Evolutionary conservation across 148 eudicot genomes (phyloP).

Genomic region (Nepenthes gracilis): DNA sequence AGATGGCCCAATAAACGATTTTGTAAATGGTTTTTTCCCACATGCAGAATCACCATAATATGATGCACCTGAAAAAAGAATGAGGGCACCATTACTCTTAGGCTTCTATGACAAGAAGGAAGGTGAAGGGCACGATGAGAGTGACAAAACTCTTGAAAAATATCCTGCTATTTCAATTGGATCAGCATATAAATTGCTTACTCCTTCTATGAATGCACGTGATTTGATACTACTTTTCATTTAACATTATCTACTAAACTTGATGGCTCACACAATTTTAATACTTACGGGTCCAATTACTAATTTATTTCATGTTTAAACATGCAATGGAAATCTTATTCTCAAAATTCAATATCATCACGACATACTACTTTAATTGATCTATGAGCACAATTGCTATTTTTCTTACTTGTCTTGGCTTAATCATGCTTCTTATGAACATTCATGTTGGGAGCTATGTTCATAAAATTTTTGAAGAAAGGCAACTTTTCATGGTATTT

Average conservation of each 20-base stretch:
- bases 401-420: constrained; percentile 71
- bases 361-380: constrained; percentile 57
- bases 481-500: constrained; percentile 20
- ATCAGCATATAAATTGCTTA: too few species aligned
- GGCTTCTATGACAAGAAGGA: not conserved
- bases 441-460: constrained; percentile 61
- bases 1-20: too few species aligned
- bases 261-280: too few species aligned
- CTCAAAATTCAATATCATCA: constrained; percentile 65
- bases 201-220: too few species aligned
- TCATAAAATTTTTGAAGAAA: constrained; percentile 72
- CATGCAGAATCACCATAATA: not conserved
- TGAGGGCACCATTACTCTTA: not conserved
- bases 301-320: constrained; percentile 82
- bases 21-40: not conserved
- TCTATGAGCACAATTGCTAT: constrained; percentile 43
- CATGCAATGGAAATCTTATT: constrained; percentile 79
- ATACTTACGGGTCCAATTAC: constrained; percentile 46
- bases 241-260: too few species aligned
- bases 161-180: too few species aligned
- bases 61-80: not conserved
- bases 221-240: too few species aligned
- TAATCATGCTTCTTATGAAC: constrained; percentile 65
- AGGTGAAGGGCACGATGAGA: too few species aligned
- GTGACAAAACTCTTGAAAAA: too few species aligned